Evolutionary conservation across 2,329 filamentous ascomycete species (phyloP).

Genomic region (Fusarium marasasianum): DNA sequence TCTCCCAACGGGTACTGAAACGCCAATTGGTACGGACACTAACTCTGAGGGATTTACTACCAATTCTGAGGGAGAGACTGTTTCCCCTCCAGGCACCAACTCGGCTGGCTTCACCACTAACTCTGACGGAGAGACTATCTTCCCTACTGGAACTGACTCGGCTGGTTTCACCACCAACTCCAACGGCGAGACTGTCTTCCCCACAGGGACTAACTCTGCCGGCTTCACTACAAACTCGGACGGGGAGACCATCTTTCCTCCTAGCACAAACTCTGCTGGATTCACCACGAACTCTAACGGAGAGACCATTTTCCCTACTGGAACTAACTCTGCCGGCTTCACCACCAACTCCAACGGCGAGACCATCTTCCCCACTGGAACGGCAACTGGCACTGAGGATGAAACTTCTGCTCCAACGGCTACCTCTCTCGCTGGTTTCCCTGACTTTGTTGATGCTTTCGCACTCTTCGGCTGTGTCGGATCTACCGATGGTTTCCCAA

Average conservation of each 20-base stretch:
- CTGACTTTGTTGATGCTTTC: slow-evolving; percentile 33
- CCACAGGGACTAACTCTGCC: accelerated
- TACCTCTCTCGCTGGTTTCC: slow-evolving; percentile 27
- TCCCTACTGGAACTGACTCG: background rate
- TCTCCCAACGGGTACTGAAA: background rate
- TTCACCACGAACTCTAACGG: background rate
- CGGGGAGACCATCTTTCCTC: background rate
- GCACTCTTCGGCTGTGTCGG: slow-evolving; percentile 41
- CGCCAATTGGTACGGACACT: background rate
- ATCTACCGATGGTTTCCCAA: slow-evolving; percentile 35
- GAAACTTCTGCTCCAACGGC: slow-evolving; percentile 38
- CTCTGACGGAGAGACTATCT: background rate
- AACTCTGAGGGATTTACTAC: background rate
- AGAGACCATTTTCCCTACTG: background rate
- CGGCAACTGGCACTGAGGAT: slow-evolving; percentile 34
- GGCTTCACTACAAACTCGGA: background rate
- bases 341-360: background rate
- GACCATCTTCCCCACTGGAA: slow-evolving; percentile 1
- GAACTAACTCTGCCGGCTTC: background rate
- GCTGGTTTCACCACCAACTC: background rate
- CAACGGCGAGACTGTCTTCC: background rate
- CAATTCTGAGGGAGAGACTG: background rate
- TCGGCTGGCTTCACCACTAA: background rate
- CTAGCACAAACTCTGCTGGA: background rate
- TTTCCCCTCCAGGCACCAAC: background rate